Base-by-base conservation (phyloP, 495 filamentous ascomycete species). In the Penicillium paradoxum region DNA sequence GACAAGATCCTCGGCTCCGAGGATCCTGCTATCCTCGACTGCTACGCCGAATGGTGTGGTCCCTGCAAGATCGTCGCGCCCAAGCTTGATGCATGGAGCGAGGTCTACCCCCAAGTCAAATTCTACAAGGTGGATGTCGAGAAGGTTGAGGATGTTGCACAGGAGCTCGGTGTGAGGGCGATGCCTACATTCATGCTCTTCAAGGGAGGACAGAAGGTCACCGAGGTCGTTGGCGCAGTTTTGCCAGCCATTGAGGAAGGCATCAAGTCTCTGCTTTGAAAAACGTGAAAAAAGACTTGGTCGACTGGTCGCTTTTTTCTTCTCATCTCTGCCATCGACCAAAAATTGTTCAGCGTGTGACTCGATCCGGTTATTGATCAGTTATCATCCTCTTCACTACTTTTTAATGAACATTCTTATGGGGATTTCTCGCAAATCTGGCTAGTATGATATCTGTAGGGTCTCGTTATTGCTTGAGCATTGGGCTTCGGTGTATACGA, bases 91-190 rank as follows among this genome's bases (percentile, higher is more conserved):
- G 73, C 81, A 77, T 85, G 64, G 69, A 79, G 83, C 55, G 58
- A 84, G 22, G 53, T 62, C 10, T 77, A 75, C 66, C 25, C 76
- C 40, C 63, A 73, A 22, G 79, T 81, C 52, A 75, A 80, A 58
- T 96, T 95, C 73, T 84, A 81, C 80, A 95, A 95, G 78, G 64
- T 96, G 60, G 89, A 96, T 70, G 89, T 96, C 52, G 90, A 95
- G 66, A 76, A 84, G 45, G 72, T 89, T 6, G 76, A 84, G 43
- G 84, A 88, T 10, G 79, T 93, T 10, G 82, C 85, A 17, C 75
- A 84, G 59, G 84, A 95, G 64, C 81, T 91, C 29, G 81, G 81
- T 52, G 80, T 96, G 66, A 81, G 83, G 57, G 89, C 91, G 57
- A 96, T 96, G 90, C 91, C 91, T 37, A 95, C 91, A 3, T 90